These are phyloP conservation scores for Gossypium trilobum DNA, from an alignment of 441 rosid genomes.

Conservation along the genomic window DNA sequence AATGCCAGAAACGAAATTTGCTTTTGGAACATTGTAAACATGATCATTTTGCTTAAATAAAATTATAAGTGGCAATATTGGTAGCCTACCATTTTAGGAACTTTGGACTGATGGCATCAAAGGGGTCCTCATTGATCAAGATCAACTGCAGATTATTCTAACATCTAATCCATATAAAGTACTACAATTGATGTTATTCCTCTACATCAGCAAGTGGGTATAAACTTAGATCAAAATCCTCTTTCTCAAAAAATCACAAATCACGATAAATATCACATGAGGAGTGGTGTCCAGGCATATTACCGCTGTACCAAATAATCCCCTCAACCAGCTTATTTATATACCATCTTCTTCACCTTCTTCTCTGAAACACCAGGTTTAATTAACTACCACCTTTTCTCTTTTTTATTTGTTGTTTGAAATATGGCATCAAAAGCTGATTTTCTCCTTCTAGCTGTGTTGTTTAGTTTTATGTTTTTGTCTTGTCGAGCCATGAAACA, in stretches of 20 bases:
- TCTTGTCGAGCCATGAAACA: slow-evolving; percentile 19
- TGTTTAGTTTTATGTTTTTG: slow-evolving; percentile 19
- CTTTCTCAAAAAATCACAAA: slow-evolving; percentile 27
- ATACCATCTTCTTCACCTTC: slow-evolving; percentile 34
- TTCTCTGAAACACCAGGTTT: slow-evolving; percentile 32
- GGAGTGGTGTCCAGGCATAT: neutral
- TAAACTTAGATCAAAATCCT: slow-evolving; percentile 38
- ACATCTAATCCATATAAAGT: slow-evolving; percentile 18
- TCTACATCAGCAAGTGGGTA: slow-evolving; percentile 43
- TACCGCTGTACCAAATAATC: slow-evolving; percentile 26
- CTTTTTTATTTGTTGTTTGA: neutral
- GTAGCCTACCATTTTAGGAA: neutral
- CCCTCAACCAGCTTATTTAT: slow-evolving; percentile 33
- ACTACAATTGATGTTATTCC: slow-evolving; percentile 28
- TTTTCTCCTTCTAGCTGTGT: slow-evolving; percentile 18
- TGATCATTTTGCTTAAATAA: slow-evolving; percentile 4
- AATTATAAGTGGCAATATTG: slow-evolving; percentile 1
- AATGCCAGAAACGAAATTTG: slow-evolving; percentile 12
- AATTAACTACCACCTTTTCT: slow-evolving; percentile 16
- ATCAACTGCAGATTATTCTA: slow-evolving; percentile 26
- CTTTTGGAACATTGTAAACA: slow-evolving; percentile 7
- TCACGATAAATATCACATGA: neutral
- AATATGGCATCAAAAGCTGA: slow-evolving; percentile 28
- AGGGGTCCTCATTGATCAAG: slow-evolving; percentile 8
- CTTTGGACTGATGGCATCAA: slow-evolving; percentile 21